Evolutionary conservation across 257 asterid genomes (phyloP).

Genomic region (Linaria vulgaris): DNA sequence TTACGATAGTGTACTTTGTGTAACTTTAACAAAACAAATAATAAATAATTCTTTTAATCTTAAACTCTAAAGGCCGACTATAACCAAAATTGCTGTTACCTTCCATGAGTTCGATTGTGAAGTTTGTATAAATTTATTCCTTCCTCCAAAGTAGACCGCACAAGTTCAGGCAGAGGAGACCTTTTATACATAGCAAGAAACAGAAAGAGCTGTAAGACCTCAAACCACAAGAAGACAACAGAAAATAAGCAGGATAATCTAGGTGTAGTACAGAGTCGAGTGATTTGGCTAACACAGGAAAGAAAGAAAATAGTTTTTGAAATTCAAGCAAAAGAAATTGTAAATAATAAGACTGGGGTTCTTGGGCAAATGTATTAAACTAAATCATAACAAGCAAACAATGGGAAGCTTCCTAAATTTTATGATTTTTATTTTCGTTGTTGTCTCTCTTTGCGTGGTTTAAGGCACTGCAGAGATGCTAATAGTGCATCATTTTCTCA

Average conservation of each 20-base stretch:
- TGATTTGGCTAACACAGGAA: conserved; percentile 4
- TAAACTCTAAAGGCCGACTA: conserved; percentile 13
- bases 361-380: not conserved
- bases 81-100: conserved; percentile 36
- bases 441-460: no score
- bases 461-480: no score
- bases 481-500: no score
- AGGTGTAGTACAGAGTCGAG: not conserved
- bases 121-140: conserved; percentile 75
- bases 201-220: conserved; percentile 28
- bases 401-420: no score
- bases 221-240: conserved; percentile 13
- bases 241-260: conserved; percentile 16
- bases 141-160: conserved; percentile 74
- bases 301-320: conserved; percentile 1
- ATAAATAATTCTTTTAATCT: conserved; percentile 4
- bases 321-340: conserved; percentile 1
- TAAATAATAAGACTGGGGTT: not conserved
- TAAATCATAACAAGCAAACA: no score
- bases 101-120: conserved; percentile 67
- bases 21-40: not conserved
- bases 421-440: no score
- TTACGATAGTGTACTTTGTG: no score
- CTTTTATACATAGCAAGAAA: conserved; percentile 49
- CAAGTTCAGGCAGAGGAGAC: conserved; percentile 70